These are phyloP conservation scores for Leccinum boreale DNA, from an alignment of 768 basidiomycete species.

Conservation along the genomic window DNA sequence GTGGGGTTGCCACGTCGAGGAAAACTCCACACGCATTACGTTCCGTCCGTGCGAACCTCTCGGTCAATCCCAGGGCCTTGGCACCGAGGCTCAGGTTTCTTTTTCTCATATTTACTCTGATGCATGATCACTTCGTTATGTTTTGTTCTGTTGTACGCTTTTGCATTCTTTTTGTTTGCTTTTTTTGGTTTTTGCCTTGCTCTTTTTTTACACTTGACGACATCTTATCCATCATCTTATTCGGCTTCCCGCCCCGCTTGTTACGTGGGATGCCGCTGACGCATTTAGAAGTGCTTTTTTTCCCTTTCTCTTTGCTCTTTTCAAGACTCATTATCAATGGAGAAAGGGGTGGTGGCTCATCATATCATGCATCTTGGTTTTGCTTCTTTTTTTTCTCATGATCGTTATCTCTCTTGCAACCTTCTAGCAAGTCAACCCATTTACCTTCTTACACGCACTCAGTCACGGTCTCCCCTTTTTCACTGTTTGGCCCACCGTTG, in stretches of 20 bases:
- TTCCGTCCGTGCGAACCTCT: constrained; percentile 5
- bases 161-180: constrained; percentile 2
- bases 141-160: constrained; percentile 18
- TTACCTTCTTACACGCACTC: neutral
- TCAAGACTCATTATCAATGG: constrained; percentile 13
- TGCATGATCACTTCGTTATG: constrained; percentile 21
- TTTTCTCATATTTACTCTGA: constrained; percentile 4
- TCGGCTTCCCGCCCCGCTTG: constrained; percentile 10
- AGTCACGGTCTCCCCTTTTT: neutral
- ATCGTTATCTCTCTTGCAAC: constrained; percentile 7
- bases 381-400: constrained; percentile 9
- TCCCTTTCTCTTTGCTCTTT: neutral
- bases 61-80: neutral
- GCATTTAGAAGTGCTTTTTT: constrained; percentile 21
- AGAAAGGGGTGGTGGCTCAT: neutral
- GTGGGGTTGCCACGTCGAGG: neutral
- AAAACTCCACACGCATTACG: constrained; percentile 1
- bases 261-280: constrained; percentile 25
- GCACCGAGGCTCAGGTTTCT: constrained; percentile 1
- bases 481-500: neutral
- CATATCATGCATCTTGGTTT: constrained; percentile 11
- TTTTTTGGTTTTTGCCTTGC: neutral
- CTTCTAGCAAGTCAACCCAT: constrained; percentile 1
- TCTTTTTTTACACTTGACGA: constrained; percentile 1
- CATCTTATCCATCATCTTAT: constrained; percentile 34